Conservation (phyloP, 2,329 filamentous ascomycete species). For the Fusarium robinianum region DNA sequence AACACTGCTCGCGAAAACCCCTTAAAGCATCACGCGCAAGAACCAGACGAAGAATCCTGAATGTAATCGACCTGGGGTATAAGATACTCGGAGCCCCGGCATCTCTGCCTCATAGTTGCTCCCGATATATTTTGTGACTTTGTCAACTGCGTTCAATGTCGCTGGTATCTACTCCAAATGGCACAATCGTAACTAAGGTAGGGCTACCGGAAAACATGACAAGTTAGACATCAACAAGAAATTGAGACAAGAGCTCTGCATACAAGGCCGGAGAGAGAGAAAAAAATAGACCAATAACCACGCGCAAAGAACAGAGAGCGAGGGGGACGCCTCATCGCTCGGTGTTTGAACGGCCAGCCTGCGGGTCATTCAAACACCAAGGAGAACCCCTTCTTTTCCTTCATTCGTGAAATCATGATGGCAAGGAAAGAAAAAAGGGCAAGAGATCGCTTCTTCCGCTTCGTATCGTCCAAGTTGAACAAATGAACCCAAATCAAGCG, state of each 20-base stretch:
- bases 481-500: neutral
- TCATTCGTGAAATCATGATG: constrained; percentile 1
- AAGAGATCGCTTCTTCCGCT: constrained; percentile 1
- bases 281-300: neutral
- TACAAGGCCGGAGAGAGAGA: neutral
- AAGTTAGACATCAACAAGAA: constrained; percentile 2
- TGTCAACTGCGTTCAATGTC: constrained; percentile 6
- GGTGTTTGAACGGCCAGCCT: constrained; percentile 23
- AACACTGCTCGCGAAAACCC: too few relatives aligned
- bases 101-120: neutral
- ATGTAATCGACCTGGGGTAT: too few relatives aligned
- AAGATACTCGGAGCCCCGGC: neutral
- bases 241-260: constrained; percentile 2
- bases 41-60: too few relatives aligned
- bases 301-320: constrained; percentile 2
- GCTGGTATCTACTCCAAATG: constrained; percentile 23
- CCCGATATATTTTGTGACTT: constrained; percentile 8
- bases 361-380: constrained; percentile 14
- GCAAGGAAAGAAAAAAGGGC: constrained; percentile 1
- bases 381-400: neutral
- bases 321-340: constrained; percentile 5
- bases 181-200: constrained; percentile 4
- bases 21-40: too few relatives aligned
- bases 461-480: neutral
- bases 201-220: neutral